Evolutionary conservation across 768 basidiomycete genomes (phyloP).

Genomic region (Exidia glandulosa): DNA sequence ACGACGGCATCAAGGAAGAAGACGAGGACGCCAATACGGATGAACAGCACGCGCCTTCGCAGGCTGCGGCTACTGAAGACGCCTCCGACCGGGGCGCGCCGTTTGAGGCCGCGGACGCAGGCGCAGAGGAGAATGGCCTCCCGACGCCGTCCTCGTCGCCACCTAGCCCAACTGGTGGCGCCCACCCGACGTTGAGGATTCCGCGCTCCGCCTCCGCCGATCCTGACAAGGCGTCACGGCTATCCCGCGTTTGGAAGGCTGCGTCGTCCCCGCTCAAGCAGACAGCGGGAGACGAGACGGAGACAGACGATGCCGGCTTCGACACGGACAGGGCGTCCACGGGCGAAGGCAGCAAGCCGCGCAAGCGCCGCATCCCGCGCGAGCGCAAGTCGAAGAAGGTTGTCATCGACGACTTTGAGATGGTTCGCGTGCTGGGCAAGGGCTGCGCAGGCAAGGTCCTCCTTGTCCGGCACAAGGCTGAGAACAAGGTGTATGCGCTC

Average conservation of each 20-base stretch:
- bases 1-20: neutral
- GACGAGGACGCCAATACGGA: slow-evolving; percentile 5
- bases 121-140: slow-evolving; percentile 7
- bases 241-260: slow-evolving; percentile 48
- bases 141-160: slow-evolving; percentile 31
- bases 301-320: slow-evolving; percentile 33
- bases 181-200: slow-evolving; percentile 24
- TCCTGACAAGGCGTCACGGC: slow-evolving; percentile 48
- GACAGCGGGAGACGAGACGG: slow-evolving; percentile 17
- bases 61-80: neutral
- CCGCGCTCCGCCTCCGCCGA: slow-evolving; percentile 77
- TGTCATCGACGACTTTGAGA: slow-evolving; percentile 85
- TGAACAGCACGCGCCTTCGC: slow-evolving; percentile 4
- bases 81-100: neutral
- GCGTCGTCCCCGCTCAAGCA: slow-evolving; percentile 19
- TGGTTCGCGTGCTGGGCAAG: slow-evolving; percentile 93
- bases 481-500: slow-evolving; percentile 71
- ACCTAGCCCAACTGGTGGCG: slow-evolving; percentile 17
- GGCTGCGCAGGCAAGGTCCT: slow-evolving; percentile 97
- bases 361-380: slow-evolving; percentile 35
- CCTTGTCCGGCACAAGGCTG: slow-evolving; percentile 71
- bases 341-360: slow-evolving; percentile 48
- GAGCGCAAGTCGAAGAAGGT: slow-evolving; percentile 51
- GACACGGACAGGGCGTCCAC: slow-evolving; percentile 40
- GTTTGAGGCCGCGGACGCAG: slow-evolving; percentile 2